phyloP scores from a whole-genome alignment of 306 rosid species.

The Trichosanthes cucumerina region DNA sequence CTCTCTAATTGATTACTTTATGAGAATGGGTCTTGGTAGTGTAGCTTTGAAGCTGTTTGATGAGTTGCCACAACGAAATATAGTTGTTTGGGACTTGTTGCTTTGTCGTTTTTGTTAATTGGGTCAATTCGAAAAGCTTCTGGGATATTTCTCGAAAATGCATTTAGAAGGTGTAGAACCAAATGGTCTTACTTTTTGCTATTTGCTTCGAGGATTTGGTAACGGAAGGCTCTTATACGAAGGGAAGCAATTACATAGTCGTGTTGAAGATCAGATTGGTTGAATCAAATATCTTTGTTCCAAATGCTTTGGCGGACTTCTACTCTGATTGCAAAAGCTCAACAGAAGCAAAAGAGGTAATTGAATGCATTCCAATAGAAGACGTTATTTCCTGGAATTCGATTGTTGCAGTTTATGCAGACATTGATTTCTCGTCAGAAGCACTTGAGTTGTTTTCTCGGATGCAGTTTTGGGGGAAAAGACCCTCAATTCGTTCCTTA shows the following conservation, averaged over 20 bases:
- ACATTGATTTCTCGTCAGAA: conserved; percentile 23
- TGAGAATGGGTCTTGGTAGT: conserved; percentile 27
- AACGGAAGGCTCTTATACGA: conserved; percentile 27
- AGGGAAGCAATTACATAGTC: conserved; percentile 58
- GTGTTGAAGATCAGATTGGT: conserved; percentile 42
- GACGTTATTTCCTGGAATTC: conserved; percentile 94
- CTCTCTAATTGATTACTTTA: conserved; percentile 42
- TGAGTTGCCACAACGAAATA: conserved; percentile 45
- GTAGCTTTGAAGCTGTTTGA: conserved; percentile 56
- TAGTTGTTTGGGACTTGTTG: conserved; percentile 53
- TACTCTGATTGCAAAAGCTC: conserved; percentile 62
- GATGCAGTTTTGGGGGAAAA: conserved; percentile 57
- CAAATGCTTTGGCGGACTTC: conserved; percentile 78
- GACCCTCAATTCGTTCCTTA: conserved; percentile 59
- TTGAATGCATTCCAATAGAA: conserved; percentile 36
- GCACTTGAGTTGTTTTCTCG: conserved; percentile 36
- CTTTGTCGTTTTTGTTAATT: conserved; percentile 52
- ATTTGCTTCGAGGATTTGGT: conserved; percentile 54
- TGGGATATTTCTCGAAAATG: conserved; percentile 35
- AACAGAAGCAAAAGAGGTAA: conserved; percentile 42
- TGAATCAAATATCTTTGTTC: conserved; percentile 46
- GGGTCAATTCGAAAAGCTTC: conserved; percentile 23
- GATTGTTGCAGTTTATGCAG: conserved; percentile 44
- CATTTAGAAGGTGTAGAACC: conserved; percentile 43
- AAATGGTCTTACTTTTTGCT: conserved; percentile 67